Percentiles rank a stretch among this genome's conserved stretches.
phyloP scores from a whole-genome alignment of 164 flowering plant species.

The Magnolia kwangsiensis region DNA sequence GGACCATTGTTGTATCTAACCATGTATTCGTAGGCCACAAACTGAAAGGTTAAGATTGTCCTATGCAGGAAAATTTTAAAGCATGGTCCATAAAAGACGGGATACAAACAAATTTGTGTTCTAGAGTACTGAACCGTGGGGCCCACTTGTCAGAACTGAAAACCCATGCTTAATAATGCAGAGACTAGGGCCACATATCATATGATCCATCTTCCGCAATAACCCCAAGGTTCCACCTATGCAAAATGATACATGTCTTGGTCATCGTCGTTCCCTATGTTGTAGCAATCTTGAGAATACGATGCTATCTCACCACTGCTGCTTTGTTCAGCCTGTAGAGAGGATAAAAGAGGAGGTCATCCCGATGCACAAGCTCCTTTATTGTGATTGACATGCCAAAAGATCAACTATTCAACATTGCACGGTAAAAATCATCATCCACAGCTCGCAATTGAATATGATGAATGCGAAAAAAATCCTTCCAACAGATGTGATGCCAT shows the following conservation, averaged over 20 bases:
- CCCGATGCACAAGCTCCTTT: background rate
- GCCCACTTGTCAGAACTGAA: background rate
- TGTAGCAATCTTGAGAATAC: conserved; percentile 13
- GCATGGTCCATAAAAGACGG: too few species aligned
- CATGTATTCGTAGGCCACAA: too few species aligned
- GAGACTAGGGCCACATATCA: background rate
- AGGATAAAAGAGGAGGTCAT: background rate
- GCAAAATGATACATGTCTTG: conserved; percentile 18
- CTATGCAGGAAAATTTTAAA: too few species aligned
- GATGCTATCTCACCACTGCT: conserved; percentile 18
- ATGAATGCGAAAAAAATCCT: background rate
- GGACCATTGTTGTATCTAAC: too few species aligned
- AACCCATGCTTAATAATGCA: background rate
- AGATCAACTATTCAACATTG: background rate
- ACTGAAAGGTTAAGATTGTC: too few species aligned
- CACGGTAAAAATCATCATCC: background rate
- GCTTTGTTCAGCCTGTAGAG: conserved; percentile 49
- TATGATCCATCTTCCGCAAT: background rate
- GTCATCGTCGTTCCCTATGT: conserved; percentile 26
- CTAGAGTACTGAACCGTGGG: background rate
- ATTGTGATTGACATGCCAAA: background rate
- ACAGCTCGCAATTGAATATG: background rate
- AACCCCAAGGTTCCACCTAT: conserved; percentile 8
- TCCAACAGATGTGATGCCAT: background rate
- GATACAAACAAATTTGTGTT: background rate